These are phyloP conservation scores for Lactarius pseudohatsudake DNA, from an alignment of 768 basidiomycete species.

Conservation along the genomic window DNA sequence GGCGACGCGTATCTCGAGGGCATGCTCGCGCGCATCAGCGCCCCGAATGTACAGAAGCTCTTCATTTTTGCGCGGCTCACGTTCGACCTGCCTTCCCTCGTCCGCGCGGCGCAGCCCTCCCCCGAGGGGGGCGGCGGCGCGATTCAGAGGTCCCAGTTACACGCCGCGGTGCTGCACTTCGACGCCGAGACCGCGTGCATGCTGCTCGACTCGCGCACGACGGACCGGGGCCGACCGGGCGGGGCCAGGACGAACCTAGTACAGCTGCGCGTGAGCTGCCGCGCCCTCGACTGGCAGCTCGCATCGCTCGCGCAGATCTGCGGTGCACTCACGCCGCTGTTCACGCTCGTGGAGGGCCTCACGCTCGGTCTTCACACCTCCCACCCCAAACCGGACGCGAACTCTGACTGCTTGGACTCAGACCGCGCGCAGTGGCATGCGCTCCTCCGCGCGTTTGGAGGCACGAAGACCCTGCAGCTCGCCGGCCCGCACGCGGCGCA, in stretches of 20 bases:
- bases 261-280: background rate
- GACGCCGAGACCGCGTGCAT: too few species aligned
- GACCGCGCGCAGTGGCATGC: constrained; percentile 1
- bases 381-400: too few species aligned
- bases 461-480: constrained; percentile 1
- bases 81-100: background rate
- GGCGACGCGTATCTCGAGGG: too few species aligned
- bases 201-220: too few species aligned
- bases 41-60: too few species aligned
- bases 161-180: too few species aligned
- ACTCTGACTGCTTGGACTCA: background rate
- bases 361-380: background rate
- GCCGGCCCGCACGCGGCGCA: background rate
- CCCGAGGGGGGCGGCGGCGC: too few species aligned
- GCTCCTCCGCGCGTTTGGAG: background rate
- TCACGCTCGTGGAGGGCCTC: background rate
- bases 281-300: background rate
- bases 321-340: background rate
- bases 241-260: background rate
- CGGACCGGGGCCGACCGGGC: too few species aligned
- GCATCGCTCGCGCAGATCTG: background rate
- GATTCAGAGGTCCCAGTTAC: too few species aligned
- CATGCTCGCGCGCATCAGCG: too few species aligned
- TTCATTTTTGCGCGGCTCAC: constrained; percentile 11
- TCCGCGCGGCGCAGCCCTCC: too few species aligned